phyloP scores from a whole-genome alignment of 139 green algal species.

The Volvox africanus region DNA sequence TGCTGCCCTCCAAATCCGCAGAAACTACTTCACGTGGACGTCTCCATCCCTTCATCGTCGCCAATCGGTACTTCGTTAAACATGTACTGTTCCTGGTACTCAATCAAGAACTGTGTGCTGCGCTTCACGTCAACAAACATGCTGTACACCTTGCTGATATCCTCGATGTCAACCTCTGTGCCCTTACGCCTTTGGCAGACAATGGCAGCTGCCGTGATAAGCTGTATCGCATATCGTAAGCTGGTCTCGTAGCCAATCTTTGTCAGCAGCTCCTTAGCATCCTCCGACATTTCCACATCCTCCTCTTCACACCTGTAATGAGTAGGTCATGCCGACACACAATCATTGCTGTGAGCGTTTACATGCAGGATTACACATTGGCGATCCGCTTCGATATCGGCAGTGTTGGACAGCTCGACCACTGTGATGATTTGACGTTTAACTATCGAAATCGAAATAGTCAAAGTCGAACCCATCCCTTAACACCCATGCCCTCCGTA shows the following conservation, averaged over 20 bases:
- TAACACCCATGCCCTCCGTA: slow-evolving; percentile 55
- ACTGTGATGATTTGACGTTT: too few species aligned
- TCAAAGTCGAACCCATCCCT: neutral
- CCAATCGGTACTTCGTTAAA: slow-evolving; percentile 91
- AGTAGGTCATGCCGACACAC: neutral
- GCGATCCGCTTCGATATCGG: too few species aligned
- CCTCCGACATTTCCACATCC: slow-evolving; percentile 94
- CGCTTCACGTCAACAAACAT: slow-evolving; percentile 98
- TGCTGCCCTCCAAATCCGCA: too few species aligned
- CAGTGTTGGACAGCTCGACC: too few species aligned
- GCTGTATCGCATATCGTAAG: slow-evolving; percentile 97
- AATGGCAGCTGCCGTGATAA: slow-evolving; percentile 94
- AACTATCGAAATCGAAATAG: neutral
- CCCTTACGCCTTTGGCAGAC: slow-evolving; percentile 88
- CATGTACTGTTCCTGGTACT: slow-evolving; percentile 99
- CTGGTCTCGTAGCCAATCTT: slow-evolving; percentile 93
- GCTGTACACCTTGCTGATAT: slow-evolving; percentile 92
- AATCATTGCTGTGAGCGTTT: too few species aligned
- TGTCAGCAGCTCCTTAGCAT: slow-evolving; percentile 95
- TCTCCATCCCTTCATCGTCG: slow-evolving; percentile 56
- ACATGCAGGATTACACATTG: too few species aligned
- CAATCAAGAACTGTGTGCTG: slow-evolving; percentile 90
- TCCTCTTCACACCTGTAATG: slow-evolving; percentile 88
- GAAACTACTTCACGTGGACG: slow-evolving; percentile 27
- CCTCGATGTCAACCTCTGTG: slow-evolving; percentile 93